Base-by-base conservation (phyloP, 768 basidiomycete species). In the Kwoniella botswanensis region DNA sequence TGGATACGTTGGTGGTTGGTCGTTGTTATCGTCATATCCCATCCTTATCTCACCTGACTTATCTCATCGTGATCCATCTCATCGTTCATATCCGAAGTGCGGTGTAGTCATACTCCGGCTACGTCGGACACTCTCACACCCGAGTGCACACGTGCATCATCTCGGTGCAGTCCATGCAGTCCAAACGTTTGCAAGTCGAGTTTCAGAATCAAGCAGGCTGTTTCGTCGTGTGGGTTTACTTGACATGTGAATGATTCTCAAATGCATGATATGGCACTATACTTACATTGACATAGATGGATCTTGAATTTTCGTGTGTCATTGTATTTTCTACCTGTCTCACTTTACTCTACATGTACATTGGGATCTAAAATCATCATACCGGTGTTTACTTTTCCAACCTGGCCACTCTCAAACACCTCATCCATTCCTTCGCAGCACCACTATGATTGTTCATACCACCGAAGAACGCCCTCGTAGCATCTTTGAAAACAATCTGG, bases 361-460 rank as follows among this genome's bases (percentile, higher is more conserved):
- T 55, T 52, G 17, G 7, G 50, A 15, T 21, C 18, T 24, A 55
- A 3, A 55, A 55, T 24, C 21, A 18, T 18, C 24, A 12, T n/a
- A 61, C 42, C 11, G 7, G 35, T 12, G 42, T 21, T 63, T 41
- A 58, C 57, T 63, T 24, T 41, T 57, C 65, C 68, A 79, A 65
- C 50, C 67, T 75, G 3, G 81, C 79, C 1, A 82, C 76, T 22
- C 79, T 56, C 26, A 82, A 50, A 73, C 79, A 78, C 58, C 79
- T 65, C 81, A 82, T 82, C 72, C 72, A 67, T 46, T 80, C 81
- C 58, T 77, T 82, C 12, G 81, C 81, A 9, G 81, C 81, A 29
- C 65, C 73, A 21, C 89, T 89, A 75, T 92, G 91, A 66, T 88
- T 88, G 77, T 92, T 93, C 75, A 91, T 83, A 15, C 90, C 91